These are phyloP conservation scores for Fraxinus americana DNA, from an alignment of 257 asterid genomes.

Conservation along the genomic window DNA sequence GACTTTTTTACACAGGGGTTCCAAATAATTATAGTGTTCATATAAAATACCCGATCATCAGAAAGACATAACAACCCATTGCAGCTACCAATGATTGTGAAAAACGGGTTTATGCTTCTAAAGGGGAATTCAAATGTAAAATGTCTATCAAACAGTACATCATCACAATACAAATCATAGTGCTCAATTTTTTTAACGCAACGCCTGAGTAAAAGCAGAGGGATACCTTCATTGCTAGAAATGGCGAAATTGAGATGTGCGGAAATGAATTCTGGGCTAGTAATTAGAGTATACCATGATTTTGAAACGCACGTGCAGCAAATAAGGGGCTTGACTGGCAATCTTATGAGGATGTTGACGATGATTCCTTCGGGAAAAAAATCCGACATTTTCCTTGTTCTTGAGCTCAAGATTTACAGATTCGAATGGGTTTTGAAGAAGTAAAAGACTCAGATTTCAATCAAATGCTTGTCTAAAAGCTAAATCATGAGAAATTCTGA, in stretches of 20 bases:
- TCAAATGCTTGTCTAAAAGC: neutral
- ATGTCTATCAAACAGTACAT: constrained; percentile 1
- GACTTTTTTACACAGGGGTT: constrained; percentile 42
- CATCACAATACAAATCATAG: constrained; percentile 34
- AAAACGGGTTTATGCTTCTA: constrained; percentile 36
- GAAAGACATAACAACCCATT: constrained; percentile 54
- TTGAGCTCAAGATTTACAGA: neutral
- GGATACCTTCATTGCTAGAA: neutral
- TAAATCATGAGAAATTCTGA: neutral
- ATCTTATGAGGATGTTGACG: constrained; percentile 42
- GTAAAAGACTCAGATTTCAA: neutral
- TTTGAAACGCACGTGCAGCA: constrained; percentile 53
- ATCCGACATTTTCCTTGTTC: constrained; percentile 39
- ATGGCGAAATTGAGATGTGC: constrained; percentile 36
- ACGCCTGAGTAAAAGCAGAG: constrained; percentile 37
- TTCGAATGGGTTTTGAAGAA: neutral
- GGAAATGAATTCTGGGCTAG: constrained; percentile 39
- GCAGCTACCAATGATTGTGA: constrained; percentile 49
- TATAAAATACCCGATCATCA: constrained; percentile 38
- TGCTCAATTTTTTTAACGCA: constrained; percentile 29
- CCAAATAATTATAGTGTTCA: constrained; percentile 46
- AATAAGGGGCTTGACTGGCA: constrained; percentile 42
- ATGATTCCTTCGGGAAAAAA: constrained; percentile 36
- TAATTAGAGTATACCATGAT: constrained; percentile 51
- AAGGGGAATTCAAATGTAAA: constrained; percentile 37